phyloP scores from a whole-genome alignment of 78 protist species.

The Dictyostelium discoideum region DNA sequence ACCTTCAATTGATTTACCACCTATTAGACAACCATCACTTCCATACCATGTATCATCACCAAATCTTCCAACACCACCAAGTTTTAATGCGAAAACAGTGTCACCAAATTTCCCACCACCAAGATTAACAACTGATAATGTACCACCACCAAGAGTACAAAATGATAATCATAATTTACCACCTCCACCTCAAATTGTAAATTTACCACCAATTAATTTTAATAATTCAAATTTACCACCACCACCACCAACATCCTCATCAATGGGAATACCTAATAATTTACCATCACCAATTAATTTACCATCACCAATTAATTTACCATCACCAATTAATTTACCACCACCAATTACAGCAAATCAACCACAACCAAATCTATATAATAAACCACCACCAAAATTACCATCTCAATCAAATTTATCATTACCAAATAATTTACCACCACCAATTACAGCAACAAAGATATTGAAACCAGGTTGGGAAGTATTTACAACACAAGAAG shows the following conservation, averaged over 20 bases:
- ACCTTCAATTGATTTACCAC: background rate
- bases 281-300: too few species aligned
- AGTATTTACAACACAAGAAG: conserved; percentile 33
- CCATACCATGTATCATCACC: background rate
- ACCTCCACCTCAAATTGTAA: background rate
- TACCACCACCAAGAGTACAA: background rate
- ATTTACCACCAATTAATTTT: background rate
- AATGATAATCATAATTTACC: background rate
- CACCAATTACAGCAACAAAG: background rate
- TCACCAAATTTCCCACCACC: background rate
- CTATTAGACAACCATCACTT: background rate
- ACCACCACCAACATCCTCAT: background rate
- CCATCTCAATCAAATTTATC: conserved; percentile 7
- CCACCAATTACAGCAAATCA: background rate
- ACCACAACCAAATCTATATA: background rate
- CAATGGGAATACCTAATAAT: background rate
- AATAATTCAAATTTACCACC: conserved; percentile 32
- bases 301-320: too few species aligned
- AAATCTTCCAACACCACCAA: background rate
- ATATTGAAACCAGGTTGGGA: conserved; percentile 49
- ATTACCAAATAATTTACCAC: conserved; percentile 25
- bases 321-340: background rate
- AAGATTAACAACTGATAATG: background rate
- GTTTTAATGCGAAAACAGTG: background rate
- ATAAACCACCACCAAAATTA: background rate